These are phyloP conservation scores for Lupinus albus DNA, from an alignment of 306 rosid genomes.

Conservation along the genomic window DNA sequence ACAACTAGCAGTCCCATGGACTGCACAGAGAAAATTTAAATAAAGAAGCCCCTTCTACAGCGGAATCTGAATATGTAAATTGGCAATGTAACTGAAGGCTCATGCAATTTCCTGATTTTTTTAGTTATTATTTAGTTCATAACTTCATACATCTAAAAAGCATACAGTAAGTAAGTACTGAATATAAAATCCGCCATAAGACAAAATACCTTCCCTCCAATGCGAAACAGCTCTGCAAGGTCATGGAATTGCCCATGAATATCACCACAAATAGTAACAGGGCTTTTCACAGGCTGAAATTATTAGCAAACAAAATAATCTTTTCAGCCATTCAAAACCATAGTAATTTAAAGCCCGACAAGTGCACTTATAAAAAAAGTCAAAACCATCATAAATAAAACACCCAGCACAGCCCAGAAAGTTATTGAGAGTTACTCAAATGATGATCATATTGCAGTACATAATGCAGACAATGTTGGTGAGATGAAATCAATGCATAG, in stretches of 20 bases:
- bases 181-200: constrained; percentile 29
- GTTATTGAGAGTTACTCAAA: constrained; percentile 14
- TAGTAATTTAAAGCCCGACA: constrained; percentile 7
- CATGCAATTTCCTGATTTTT: constrained; percentile 14
- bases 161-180: constrained; percentile 5
- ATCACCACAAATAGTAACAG: constrained; percentile 95
- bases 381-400: constrained; percentile 13
- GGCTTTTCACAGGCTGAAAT: constrained; percentile 93
- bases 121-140: constrained; percentile 7
- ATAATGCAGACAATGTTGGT: constrained; percentile 15
- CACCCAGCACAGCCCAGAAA: background rate
- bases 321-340: constrained; percentile 32
- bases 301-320: constrained; percentile 31
- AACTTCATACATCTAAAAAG: constrained; percentile 28
- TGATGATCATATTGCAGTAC: background rate
- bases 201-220: constrained; percentile 88
- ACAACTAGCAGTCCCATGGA: constrained; percentile 2
- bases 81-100: background rate
- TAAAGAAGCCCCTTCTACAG: constrained; percentile 18
- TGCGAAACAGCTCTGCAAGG: constrained; percentile 96
- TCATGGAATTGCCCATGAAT: constrained; percentile 98
- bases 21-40: background rate
- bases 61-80: constrained; percentile 1
- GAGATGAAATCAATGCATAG: constrained; percentile 18
- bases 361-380: constrained; percentile 10